These are phyloP conservation scores for Bidens hawaiensis DNA, from an alignment of 140 eudicot genomes.

Conservation along the genomic window DNA sequence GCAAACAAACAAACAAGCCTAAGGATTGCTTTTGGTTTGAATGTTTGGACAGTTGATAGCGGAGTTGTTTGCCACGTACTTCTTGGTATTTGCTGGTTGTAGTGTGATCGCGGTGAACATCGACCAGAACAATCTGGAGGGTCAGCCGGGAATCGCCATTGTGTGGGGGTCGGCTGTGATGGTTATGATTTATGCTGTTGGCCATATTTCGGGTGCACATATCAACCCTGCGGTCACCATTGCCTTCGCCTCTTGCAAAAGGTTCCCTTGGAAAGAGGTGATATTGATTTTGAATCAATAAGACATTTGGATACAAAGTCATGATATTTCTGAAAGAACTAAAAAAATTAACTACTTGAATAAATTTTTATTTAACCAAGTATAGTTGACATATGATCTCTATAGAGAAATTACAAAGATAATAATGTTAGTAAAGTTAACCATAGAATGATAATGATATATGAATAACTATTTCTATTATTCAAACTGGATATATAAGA, in stretches of 20 bases:
- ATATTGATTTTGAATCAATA: background rate
- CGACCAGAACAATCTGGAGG: slow-evolving; percentile 26
- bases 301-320: background rate
- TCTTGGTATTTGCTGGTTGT: slow-evolving; percentile 57
- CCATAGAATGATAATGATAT: too few relatives aligned
- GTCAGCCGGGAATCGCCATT: slow-evolving; percentile 41
- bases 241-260: slow-evolving; percentile 55
- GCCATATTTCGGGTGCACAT: slow-evolving; percentile 75
- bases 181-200: slow-evolving; percentile 69
- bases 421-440: too few relatives aligned
- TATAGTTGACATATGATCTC: too few relatives aligned
- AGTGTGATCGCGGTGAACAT: slow-evolving; percentile 34
- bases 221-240: slow-evolving; percentile 73
- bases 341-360: too few relatives aligned
- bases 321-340: too few relatives aligned
- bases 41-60: slow-evolving; percentile 42
- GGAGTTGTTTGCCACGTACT: slow-evolving; percentile 53
- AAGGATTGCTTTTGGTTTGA: background rate
- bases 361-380: too few relatives aligned
- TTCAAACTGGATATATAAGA: too few relatives aligned
- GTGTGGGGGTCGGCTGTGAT: slow-evolving; percentile 60
- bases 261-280: slow-evolving; percentile 69
- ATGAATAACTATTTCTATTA: too few relatives aligned
- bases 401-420: too few relatives aligned
- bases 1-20: background rate